Conservation (phyloP, 2,329 filamentous ascomycete genomes). For the Ceratocystiopsis minuta region DNA sequence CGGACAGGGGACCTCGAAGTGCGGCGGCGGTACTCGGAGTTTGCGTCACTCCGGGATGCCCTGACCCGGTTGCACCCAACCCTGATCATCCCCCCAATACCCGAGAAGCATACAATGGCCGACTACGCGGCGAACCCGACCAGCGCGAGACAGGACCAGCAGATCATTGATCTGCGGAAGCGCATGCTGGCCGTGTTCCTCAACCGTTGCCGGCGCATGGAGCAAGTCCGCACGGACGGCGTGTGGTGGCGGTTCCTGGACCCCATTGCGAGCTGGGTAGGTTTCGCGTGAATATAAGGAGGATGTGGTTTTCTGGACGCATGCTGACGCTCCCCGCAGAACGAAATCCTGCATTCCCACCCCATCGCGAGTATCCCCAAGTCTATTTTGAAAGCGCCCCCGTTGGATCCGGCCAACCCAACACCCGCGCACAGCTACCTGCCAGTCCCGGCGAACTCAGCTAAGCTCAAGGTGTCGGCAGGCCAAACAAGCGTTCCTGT, state of each 20-base stretch:
- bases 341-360: slow-evolving; percentile 83
- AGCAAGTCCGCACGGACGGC: slow-evolving; percentile 76
- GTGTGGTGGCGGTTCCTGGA: slow-evolving; percentile 97
- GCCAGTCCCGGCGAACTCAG: slow-evolving; percentile 67
- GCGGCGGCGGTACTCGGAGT: slow-evolving; percentile 87
- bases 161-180: slow-evolving; percentile 91
- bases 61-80: slow-evolving; percentile 87
- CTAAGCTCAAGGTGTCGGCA: slow-evolving; percentile 55
- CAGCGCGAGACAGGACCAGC: slow-evolving; percentile 90
- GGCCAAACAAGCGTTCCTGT: slow-evolving; percentile 9
- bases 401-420: slow-evolving; percentile 83
- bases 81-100: slow-evolving; percentile 87
- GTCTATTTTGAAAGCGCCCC: slow-evolving; percentile 86
- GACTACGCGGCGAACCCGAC: slow-evolving; percentile 97
- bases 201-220: slow-evolving; percentile 85
- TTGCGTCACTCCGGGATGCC: slow-evolving; percentile 75
- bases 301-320: no score
- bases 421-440: slow-evolving; percentile 73
- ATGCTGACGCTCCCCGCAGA: slow-evolving; percentile 31
- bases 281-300: slow-evolving; percentile 6
- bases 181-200: slow-evolving; percentile 93
- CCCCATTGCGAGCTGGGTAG: slow-evolving; percentile 95
- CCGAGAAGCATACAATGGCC: slow-evolving; percentile 96
- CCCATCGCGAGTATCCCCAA: slow-evolving; percentile 86
- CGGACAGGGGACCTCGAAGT: slow-evolving; percentile 90